These are phyloP conservation scores for Histomonas meleagridis DNA, from an alignment of 208 protist species.

Conservation along the genomic window DNA sequence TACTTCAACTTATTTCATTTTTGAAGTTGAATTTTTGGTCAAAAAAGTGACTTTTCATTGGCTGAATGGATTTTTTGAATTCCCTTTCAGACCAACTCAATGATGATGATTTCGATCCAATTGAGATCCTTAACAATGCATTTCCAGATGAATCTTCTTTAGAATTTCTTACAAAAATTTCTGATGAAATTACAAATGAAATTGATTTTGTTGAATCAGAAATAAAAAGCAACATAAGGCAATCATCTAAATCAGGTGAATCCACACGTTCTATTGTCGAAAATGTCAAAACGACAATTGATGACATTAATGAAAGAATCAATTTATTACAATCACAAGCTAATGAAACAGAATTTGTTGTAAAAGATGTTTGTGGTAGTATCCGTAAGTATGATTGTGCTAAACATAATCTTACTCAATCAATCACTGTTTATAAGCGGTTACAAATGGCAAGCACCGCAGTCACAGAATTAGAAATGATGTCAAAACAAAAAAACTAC, in stretches of 20 bases:
- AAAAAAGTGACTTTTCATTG: not conserved
- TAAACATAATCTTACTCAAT: not conserved
- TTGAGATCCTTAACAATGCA: not conserved
- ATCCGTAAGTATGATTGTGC: not conserved
- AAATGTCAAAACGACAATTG: not conserved
- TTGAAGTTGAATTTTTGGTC: not conserved
- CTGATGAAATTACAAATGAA: not conserved
- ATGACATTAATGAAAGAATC: not conserved
- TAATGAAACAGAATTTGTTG: not conserved
- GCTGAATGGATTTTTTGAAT: too few species aligned
- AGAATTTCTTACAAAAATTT: not conserved
- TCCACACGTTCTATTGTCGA: not conserved
- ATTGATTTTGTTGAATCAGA: not conserved
- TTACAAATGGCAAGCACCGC: conserved; percentile 3
- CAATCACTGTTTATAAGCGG: not conserved
- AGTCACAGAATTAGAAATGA: not conserved
- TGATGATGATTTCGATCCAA: not conserved
- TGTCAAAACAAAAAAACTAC: not conserved
- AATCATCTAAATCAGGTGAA: not conserved
- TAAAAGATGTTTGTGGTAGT: not conserved
- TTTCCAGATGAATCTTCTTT: not conserved
- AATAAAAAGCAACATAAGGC: not conserved
- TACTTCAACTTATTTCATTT: too few species aligned
- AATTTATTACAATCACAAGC: not conserved
- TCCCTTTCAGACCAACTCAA: not conserved